Conservation (phyloP, 2,329 filamentous ascomycete species). For the Emmonsia crescens region DNA sequence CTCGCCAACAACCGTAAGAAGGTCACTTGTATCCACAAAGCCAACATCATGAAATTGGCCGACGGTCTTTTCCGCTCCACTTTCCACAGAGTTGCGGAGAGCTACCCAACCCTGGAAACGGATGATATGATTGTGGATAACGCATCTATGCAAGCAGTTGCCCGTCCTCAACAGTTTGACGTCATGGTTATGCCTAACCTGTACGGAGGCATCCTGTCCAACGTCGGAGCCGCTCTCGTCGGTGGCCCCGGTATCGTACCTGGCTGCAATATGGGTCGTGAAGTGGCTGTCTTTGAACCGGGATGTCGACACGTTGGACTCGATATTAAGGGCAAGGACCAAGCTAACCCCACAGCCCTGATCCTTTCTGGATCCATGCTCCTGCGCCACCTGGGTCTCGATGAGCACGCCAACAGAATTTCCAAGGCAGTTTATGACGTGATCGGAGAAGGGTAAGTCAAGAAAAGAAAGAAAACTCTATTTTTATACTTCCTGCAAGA, state of each 20-base stretch:
- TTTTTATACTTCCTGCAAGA: neutral
- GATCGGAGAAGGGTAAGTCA: constrained; percentile 77
- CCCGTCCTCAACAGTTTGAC: constrained; percentile 93
- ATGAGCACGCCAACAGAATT: constrained; percentile 97
- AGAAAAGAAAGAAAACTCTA: neutral
- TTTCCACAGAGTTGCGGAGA: constrained; percentile 84
- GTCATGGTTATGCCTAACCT: constrained; percentile 99
- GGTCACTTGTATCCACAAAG: constrained; percentile 99
- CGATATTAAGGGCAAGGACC: constrained; percentile 99
- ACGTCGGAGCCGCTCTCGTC: constrained; percentile 94
- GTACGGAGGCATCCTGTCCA: constrained; percentile 97
- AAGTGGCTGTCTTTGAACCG: constrained; percentile 96
- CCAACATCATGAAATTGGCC: constrained; percentile 99
- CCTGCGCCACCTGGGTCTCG: constrained; percentile 88
- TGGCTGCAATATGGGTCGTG: constrained; percentile 98
- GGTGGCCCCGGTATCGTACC: constrained; percentile 95
- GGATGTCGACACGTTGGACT: constrained; percentile 98
- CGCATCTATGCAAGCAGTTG: constrained; percentile 98
- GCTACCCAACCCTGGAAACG: constrained; percentile 89
- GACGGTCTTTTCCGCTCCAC: constrained; percentile 98
- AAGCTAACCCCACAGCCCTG: constrained; percentile 95
- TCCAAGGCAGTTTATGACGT: constrained; percentile 68
- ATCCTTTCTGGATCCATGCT: constrained; percentile 95
- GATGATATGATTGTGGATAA: constrained; percentile 99
- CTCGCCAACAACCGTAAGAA: constrained; percentile 98